Conservation (phyloP, 176 grass and related monocot genomes). For the Stipa capillata region DNA sequence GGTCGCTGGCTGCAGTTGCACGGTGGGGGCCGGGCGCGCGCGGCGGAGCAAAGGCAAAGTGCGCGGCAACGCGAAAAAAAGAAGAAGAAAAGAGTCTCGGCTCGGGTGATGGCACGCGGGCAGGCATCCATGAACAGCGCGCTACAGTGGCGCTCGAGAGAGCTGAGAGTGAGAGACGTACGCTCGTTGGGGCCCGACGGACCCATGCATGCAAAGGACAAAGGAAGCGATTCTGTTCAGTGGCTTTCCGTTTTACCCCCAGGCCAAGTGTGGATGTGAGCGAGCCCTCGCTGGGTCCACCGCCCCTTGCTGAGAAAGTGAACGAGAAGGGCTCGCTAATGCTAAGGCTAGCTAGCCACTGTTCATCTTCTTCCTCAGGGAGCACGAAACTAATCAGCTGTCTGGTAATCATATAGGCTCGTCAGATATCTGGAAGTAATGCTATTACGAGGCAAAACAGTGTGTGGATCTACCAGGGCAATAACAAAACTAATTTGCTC, state of each 20-base stretch:
- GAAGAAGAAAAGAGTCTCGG: not conserved
- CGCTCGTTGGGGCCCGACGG: not conserved
- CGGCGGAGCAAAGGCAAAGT: not conserved
- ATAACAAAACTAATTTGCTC: not conserved
- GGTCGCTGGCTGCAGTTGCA: not conserved
- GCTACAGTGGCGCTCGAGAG: not conserved
- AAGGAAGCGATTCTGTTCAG: slow-evolving; percentile 21
- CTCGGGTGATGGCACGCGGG: not conserved
- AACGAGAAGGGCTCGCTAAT: not conserved
- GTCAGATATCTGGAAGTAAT: not conserved
- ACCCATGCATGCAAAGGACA: slow-evolving; percentile 14
- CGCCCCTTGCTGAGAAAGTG: slow-evolving; percentile 19
- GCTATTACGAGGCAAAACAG: not conserved
- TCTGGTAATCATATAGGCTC: not conserved
- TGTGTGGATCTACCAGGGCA: not conserved
- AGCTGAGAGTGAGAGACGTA: not conserved
- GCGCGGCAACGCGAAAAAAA: not conserved
- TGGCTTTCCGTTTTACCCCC: slow-evolving; percentile 28
- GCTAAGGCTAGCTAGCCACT: not conserved
- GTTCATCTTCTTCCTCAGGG: slow-evolving; percentile 37
- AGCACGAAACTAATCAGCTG: no score
- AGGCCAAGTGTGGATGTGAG: not conserved
- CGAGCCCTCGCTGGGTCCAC: no score
- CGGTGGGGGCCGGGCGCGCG: not conserved
- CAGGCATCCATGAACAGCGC: not conserved